Percentiles rank a stretch among this genome's conserved stretches.
Evolutionary conservation across 768 basidiomycete species (phyloP).

Genomic region (Galerina sulciceps): DNA sequence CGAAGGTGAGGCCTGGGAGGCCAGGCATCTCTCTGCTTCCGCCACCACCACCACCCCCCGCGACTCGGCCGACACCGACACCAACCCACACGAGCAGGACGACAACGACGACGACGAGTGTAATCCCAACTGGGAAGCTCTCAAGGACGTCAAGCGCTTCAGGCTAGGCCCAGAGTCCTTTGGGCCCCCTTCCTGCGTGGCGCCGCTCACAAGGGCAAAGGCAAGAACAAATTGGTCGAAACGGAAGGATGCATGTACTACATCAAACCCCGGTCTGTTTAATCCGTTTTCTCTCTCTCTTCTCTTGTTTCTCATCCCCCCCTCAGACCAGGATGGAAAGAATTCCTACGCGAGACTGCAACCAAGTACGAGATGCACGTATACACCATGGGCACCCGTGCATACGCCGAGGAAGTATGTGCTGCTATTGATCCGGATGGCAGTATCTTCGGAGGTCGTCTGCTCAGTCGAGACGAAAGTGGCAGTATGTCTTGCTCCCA

Average conservation of each 20-base stretch:
- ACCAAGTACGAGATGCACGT: slow-evolving; percentile 97
- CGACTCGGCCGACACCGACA: slow-evolving; percentile 1
- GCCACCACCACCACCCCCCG: slow-evolving; percentile 13
- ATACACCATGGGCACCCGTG: slow-evolving; percentile 98
- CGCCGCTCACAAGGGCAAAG: slow-evolving; percentile 46
- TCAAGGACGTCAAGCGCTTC: slow-evolving; percentile 91
- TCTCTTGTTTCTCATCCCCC: neutral
- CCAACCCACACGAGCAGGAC: slow-evolving; percentile 34
- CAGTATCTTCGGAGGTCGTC: slow-evolving; percentile 82
- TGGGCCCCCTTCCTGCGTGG: slow-evolving; percentile 40
- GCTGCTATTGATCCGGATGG: slow-evolving; percentile 90
- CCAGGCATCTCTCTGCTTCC: slow-evolving; percentile 46
- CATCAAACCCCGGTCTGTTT: slow-evolving; percentile 89
- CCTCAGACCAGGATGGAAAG: slow-evolving; percentile 76
- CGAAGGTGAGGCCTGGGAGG: slow-evolving; percentile 84
- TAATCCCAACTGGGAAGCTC: slow-evolving; percentile 92
- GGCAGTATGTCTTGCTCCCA: slow-evolving; percentile 69
- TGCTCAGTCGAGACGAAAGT: slow-evolving; percentile 94
- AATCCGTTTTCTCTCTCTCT: slow-evolving; percentile 1
- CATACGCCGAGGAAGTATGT: slow-evolving; percentile 96
- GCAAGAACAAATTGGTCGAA: slow-evolving; percentile 68
- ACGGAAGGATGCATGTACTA: slow-evolving; percentile 93
- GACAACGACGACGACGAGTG: slow-evolving; percentile 62
- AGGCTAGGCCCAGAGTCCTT: slow-evolving; percentile 82
- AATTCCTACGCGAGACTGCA: slow-evolving; percentile 75